These are phyloP conservation scores for Aurinia saxatilis DNA, from an alignment of 345 rosid genomes.

Conservation along the genomic window DNA sequence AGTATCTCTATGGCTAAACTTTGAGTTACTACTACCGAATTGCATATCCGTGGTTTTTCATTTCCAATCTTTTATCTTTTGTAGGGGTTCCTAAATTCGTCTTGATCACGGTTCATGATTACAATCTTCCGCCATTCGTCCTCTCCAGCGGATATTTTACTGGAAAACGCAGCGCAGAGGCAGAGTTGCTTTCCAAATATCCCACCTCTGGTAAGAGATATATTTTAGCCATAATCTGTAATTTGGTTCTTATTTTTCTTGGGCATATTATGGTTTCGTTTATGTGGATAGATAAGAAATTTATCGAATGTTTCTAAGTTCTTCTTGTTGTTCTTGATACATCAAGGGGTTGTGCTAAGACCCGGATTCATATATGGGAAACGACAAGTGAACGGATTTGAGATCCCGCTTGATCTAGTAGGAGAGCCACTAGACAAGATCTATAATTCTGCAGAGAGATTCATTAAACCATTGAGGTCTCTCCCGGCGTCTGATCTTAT, in stretches of 20 bases:
- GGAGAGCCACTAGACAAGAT: slow-evolving; percentile 71
- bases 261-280: too few species aligned
- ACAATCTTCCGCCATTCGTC: slow-evolving; percentile 81
- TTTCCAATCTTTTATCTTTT: not conserved
- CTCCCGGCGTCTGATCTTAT: slow-evolving; percentile 80
- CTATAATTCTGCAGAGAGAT: slow-evolving; percentile 44
- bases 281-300: too few species aligned
- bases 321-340: slow-evolving; percentile 4
- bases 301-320: not conserved
- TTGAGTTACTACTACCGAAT: not conserved
- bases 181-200: slow-evolving; percentile 81
- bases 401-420: slow-evolving; percentile 71
- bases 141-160: slow-evolving; percentile 78
- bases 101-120: slow-evolving; percentile 81
- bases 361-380: slow-evolving; percentile 86
- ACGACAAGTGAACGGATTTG: slow-evolving; percentile 60
- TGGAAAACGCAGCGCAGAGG: slow-evolving; percentile 81
- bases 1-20: not conserved
- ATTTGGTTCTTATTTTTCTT: too few species aligned
- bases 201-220: slow-evolving; percentile 62
- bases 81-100: slow-evolving; percentile 80
- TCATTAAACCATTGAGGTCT: slow-evolving; percentile 57
- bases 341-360: slow-evolving; percentile 72
- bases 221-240: not conserved
- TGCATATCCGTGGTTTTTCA: not conserved